Conservation (phyloP, 345 rosid species). For the Boechera retrofracta region DNA sequence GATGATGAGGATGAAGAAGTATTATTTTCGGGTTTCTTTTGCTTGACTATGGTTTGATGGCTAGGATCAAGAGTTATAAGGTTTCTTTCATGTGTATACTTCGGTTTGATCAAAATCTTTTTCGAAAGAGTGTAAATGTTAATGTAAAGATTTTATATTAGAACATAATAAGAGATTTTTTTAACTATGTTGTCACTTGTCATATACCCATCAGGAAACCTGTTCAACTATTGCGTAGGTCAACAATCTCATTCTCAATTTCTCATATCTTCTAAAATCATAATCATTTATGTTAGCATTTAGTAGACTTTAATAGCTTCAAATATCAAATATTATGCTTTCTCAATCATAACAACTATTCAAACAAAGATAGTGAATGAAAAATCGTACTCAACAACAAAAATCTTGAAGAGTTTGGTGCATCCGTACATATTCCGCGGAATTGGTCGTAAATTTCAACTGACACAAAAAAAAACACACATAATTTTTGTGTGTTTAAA, state of each 20-base stretch:
- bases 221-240: slow-evolving; percentile 3
- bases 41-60: slow-evolving; percentile 8
- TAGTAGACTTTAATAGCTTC: neutral
- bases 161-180: no score
- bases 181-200: neutral
- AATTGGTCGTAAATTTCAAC: slow-evolving; percentile 36
- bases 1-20: slow-evolving; percentile 7
- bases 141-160: no score
- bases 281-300: slow-evolving; percentile 15
- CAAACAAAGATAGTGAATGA: slow-evolving; percentile 8
- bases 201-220: slow-evolving; percentile 4
- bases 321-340: neutral
- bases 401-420: slow-evolving; percentile 13
- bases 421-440: slow-evolving; percentile 36
- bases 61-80: neutral
- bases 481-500: neutral
- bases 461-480: no score
- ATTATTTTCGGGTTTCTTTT: neutral
- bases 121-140: neutral
- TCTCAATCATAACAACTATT: slow-evolving; percentile 6
- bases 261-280: neutral
- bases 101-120: slow-evolving; percentile 1
- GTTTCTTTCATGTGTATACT: slow-evolving; percentile 12
- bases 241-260: slow-evolving; percentile 4
- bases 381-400: slow-evolving; percentile 20